phyloP scores from a whole-genome alignment of 768 basidiomycete genomes.

The Sarcomyxa edulis region DNA sequence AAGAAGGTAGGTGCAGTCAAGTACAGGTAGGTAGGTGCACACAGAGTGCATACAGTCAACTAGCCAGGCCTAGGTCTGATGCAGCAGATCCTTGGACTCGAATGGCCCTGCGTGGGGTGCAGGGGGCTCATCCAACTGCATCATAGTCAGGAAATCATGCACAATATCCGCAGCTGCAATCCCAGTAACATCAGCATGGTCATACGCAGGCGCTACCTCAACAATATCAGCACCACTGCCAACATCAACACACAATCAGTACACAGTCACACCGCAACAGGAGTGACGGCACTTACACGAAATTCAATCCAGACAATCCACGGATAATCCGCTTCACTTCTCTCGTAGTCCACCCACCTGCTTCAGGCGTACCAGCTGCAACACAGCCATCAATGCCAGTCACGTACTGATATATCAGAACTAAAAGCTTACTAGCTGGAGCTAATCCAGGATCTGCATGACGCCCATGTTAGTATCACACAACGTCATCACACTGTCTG shows the following conservation, averaged over 20 bases:
- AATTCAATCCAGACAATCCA: constrained; percentile 54
- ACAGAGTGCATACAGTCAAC: too few species aligned
- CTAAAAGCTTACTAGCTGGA: constrained; percentile 38
- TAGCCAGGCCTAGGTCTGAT: too few species aligned
- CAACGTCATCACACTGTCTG: background rate
- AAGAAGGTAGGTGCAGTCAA: too few species aligned
- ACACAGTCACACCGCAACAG: background rate
- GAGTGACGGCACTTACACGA: constrained; percentile 38
- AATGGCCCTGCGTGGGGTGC: constrained; percentile 9
- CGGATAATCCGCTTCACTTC: constrained; percentile 61
- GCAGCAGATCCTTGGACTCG: constrained; percentile 1
- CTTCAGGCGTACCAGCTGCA: constrained; percentile 58
- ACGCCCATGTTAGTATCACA: background rate
- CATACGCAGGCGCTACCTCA: constrained; percentile 52
- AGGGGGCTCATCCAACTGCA: constrained; percentile 22
- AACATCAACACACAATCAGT: background rate
- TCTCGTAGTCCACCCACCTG: constrained; percentile 62
- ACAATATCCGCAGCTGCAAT: constrained; percentile 39
- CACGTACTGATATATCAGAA: background rate
- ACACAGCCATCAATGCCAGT: background rate
- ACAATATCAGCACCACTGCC: constrained; percentile 45
- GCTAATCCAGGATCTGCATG: constrained; percentile 52
- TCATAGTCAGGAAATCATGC: constrained; percentile 38
- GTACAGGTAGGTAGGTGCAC: too few species aligned
- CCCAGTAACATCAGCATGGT: constrained; percentile 41